Evolutionary conservation across 768 basidiomycete genomes (phyloP).

Genomic region (Suillus luteus): DNA sequence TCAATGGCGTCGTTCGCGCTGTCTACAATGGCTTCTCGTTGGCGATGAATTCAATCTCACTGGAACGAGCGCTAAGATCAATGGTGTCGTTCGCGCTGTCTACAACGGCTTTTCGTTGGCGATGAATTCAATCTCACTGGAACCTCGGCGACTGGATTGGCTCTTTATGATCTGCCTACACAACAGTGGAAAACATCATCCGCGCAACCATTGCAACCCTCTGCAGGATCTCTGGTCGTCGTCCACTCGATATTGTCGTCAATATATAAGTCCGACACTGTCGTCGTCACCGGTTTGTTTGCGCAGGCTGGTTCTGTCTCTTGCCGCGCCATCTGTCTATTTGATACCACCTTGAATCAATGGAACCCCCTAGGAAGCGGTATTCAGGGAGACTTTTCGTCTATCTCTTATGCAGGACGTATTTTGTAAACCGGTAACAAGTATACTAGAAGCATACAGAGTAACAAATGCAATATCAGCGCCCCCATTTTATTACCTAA

Average conservation of each 20-base stretch:
- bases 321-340: slow-evolving; percentile 80
- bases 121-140: slow-evolving; percentile 75
- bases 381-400: slow-evolving; percentile 76
- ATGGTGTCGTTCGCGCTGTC: slow-evolving; percentile 77
- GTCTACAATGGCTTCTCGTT: slow-evolving; percentile 72
- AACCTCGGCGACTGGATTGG: slow-evolving; percentile 66
- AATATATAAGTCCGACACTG: slow-evolving; percentile 53
- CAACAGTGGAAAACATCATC: slow-evolving; percentile 63
- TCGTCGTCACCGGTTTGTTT: slow-evolving; percentile 91
- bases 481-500: too few species aligned
- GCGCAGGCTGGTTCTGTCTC: slow-evolving; percentile 69
- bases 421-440: too few species aligned
- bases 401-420: slow-evolving; percentile 80
- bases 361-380: slow-evolving; percentile 87
- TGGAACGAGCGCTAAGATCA: slow-evolving; percentile 60
- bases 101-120: slow-evolving; percentile 75
- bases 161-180: slow-evolving; percentile 72
- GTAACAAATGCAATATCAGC: too few species aligned
- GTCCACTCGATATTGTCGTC: slow-evolving; percentile 75
- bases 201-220: slow-evolving; percentile 61
- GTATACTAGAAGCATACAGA: too few species aligned
- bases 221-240: slow-evolving; percentile 53
- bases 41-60: slow-evolving; percentile 85
- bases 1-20: slow-evolving; percentile 77
- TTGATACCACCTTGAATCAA: slow-evolving; percentile 65